phyloP scores from a whole-genome alignment of 2,329 filamentous ascomycete genomes.

The Botryotinia calthae region DNA sequence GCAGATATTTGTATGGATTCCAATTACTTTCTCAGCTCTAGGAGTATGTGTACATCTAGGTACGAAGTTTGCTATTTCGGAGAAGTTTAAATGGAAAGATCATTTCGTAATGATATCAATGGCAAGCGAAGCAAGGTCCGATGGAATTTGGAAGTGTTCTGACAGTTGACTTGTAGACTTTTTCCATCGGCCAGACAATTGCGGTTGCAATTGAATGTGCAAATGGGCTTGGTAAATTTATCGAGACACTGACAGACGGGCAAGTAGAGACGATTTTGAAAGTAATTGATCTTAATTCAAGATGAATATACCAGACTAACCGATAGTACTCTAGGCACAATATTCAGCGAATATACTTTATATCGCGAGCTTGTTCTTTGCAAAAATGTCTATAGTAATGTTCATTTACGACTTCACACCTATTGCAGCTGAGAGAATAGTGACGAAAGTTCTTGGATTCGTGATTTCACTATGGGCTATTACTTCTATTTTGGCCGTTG shows the following conservation, averaged over 20 bases:
- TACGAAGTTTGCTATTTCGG: not conserved
- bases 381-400: conserved; percentile 6
- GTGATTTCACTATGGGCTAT: conserved; percentile 18
- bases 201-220: conserved; percentile 16
- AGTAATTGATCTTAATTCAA: not conserved
- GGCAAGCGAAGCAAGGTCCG: not conserved
- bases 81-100: conserved; percentile 6
- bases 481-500: not conserved
- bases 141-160: not conserved
- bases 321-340: not conserved
- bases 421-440: not conserved
- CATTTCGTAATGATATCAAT: conserved; percentile 9
- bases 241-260: not conserved
- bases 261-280: conserved; percentile 1
- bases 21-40: not conserved
- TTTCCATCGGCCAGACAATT: conserved; percentile 14
- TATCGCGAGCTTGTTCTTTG: conserved; percentile 13
- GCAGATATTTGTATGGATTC: conserved; percentile 12
- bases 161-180: not conserved
- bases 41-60: not conserved
- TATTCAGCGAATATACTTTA: conserved; percentile 2
- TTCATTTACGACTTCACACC: conserved; percentile 2
- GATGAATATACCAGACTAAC: not conserved
- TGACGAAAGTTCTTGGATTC: not conserved
- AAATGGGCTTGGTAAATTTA: conserved; percentile 16